These are phyloP conservation scores for Prunus dulcis DNA, from an alignment of 306 rosid species.

Conservation along the genomic window DNA sequence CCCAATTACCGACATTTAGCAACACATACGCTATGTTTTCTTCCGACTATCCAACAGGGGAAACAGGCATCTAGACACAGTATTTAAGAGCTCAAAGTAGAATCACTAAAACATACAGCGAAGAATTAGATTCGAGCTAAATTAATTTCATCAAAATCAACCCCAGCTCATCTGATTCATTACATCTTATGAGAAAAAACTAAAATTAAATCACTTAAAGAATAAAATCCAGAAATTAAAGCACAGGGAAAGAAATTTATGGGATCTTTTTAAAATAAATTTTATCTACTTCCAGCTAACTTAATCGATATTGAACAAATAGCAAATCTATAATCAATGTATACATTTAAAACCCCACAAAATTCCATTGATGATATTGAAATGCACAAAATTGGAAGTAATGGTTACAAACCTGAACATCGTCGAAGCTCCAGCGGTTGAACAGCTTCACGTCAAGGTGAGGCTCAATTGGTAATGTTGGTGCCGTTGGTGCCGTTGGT, in stretches of 20 bases:
- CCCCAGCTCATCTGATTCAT: neutral
- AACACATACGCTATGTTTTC: neutral
- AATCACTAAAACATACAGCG: too few species aligned
- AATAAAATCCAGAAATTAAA: neutral
- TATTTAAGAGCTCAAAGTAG: too few species aligned
- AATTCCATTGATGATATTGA: too few species aligned
- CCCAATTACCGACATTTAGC: neutral
- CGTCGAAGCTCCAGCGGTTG: conserved; percentile 70
- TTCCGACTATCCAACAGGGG: neutral
- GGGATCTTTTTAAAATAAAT: too few species aligned
- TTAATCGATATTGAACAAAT: too few species aligned
- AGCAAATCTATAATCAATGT: too few species aligned
- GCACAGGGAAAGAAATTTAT: too few species aligned
- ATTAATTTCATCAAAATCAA: neutral
- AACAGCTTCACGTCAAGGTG: conserved; percentile 61
- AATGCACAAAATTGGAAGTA: too few species aligned
- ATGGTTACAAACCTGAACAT: conserved; percentile 36
- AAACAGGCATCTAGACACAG: neutral
- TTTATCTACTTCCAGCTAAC: too few species aligned
- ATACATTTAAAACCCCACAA: too few species aligned
- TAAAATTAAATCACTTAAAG: too few species aligned
- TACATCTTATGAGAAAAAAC: neutral
- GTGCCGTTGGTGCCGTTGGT: too few species aligned
- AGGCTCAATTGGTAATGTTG: conserved; percentile 27
- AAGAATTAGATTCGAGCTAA: neutral